Evolutionary conservation across 2,329 filamentous ascomycete genomes (phyloP).

Genomic region (Ophiobolus disseminans): DNA sequence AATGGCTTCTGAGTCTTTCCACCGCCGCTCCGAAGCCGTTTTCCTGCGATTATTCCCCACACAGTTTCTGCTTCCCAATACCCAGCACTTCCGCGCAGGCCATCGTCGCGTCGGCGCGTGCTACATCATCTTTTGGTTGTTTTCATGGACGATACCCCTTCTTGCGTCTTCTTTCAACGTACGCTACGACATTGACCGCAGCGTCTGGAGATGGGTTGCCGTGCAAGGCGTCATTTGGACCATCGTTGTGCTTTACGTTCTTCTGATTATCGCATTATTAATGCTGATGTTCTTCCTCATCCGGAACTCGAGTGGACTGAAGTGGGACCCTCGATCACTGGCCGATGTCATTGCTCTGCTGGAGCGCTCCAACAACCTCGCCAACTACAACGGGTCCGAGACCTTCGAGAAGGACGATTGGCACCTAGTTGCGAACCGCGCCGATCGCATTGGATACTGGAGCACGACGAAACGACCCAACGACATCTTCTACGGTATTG

Average conservation of each 20-base stretch:
- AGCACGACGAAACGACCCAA: constrained; percentile 68
- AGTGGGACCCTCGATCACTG: constrained; percentile 84
- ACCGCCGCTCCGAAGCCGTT: constrained; percentile 66
- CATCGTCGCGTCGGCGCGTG: constrained; percentile 71
- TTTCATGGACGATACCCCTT: constrained; percentile 80
- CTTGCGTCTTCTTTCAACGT: constrained; percentile 78
- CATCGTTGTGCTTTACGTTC: constrained; percentile 74
- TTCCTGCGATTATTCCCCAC: constrained; percentile 68
- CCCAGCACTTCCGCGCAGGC: constrained; percentile 72
- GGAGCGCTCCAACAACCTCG: constrained; percentile 78
- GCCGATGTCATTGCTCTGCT: constrained; percentile 82
- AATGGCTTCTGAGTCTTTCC: constrained; percentile 71
- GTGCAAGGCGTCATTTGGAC: constrained; percentile 82
- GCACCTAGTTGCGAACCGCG: constrained; percentile 62
- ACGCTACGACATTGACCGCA: constrained; percentile 64
- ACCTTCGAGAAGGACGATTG: constrained; percentile 62
- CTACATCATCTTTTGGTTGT: constrained; percentile 75
- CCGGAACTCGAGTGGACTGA: constrained; percentile 72
- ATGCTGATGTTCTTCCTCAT: constrained; percentile 71
- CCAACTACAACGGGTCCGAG: constrained; percentile 74
- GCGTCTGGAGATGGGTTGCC: constrained; percentile 78
- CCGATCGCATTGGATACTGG: constrained; percentile 87
- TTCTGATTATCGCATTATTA: constrained; percentile 66
- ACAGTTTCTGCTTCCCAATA: constrained; percentile 72
- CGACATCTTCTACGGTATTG: constrained; percentile 80